Base-by-base conservation (phyloP, 2,329 filamentous ascomycete species). In the Colletotrichum theobromicola region DNA sequence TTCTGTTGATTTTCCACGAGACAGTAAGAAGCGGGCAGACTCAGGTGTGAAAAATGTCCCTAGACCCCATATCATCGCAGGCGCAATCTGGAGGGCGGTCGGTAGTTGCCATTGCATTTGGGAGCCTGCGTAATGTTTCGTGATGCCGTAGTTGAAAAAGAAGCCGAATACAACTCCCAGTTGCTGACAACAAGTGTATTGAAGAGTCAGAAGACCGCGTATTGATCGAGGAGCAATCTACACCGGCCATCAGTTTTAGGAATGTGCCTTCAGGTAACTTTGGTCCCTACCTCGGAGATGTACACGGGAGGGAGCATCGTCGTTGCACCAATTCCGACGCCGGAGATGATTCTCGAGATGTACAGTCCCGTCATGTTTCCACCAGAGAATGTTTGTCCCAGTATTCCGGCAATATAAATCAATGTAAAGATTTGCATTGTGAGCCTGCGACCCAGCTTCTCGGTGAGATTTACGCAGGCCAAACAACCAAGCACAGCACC, bases 61-160 rank as follows among this genome's bases (percentile, higher is more conserved):
- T 3, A 81, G 13, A 0, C 80, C 77, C 79, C 80, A 81, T 9
- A 81, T 74, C 4, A 79, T 50, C 1, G 79, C 80, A 0, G 80
- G 80, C 0, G 78, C 50, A 2, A 79, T 57, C 35, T 82, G 80
- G 0, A 81, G 74, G 0, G 77, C 79, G 0, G 79, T 80, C 0
- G 80, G 79, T 5, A 81, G 76, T n/a, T 78, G 75, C 79, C 80
- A 81, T 65, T 82, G 80, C 0, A 79, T 64, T 26, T 81, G 66
- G 1, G 71, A 76, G 0, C 75, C 76, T 2, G 78, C 72, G 35
- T 80, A 77, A 15, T 80, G 75, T 21, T 81, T 78, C 4, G 83
- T 81, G 13, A 82, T 78, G 3, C 82, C 79, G 55, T 85, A 83
- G 66, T 84, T 84, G 46, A 82, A 76, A 64, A 84, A 84, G 63